Conservation (phyloP, 2,329 filamentous ascomycete genomes). For the Fusarium denticulatum region DNA sequence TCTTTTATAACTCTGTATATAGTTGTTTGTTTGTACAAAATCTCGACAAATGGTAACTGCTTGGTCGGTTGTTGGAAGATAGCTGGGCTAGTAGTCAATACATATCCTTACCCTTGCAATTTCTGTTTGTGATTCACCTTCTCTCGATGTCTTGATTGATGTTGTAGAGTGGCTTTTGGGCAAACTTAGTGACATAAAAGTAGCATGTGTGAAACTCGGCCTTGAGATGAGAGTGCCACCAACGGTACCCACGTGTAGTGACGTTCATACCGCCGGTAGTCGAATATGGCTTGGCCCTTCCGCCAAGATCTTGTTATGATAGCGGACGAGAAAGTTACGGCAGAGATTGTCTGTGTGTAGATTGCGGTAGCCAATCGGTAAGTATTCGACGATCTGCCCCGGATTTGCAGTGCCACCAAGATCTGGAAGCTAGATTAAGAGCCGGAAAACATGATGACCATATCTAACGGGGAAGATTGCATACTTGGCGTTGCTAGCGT, state of each 20-base stretch:
- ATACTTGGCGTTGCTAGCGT: background rate
- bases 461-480: background rate
- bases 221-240: background rate
- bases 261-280: no score
- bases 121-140: background rate
- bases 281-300: background rate
- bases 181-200: no score
- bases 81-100: background rate
- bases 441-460: background rate
- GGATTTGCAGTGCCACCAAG: background rate
- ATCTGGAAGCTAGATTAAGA: background rate
- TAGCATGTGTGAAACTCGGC: no score
- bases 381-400: background rate
- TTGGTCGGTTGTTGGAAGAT: background rate
- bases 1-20: slow-evolving; percentile 5
- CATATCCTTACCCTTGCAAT: background rate
- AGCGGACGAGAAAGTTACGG: background rate
- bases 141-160: background rate
- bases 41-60: background rate
- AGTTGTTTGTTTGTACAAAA: slow-evolving; percentile 11
- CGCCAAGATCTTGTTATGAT: no score
- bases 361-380: background rate
- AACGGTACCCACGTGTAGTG: no score
- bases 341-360: background rate
- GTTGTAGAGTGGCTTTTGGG: fast-evolving